Evolutionary conservation across 371 early-diverging fungal genomes (phyloP).

Genomic region (Actinomortierella ambigua): DNA sequence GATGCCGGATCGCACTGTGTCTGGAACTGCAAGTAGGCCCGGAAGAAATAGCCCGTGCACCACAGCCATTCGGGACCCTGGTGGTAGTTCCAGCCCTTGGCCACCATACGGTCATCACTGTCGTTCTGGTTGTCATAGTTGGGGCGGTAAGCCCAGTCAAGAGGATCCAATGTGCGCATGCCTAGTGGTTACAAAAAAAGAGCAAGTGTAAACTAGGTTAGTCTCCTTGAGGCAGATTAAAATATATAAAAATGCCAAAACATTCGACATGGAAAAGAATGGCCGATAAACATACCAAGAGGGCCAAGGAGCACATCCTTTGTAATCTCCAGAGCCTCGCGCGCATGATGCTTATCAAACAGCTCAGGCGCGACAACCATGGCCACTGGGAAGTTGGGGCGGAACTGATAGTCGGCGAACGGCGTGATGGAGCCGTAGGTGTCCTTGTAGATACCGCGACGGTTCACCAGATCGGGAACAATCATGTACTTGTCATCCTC

Average conservation of each 20-base stretch:
- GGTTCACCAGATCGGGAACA: constrained; percentile 72
- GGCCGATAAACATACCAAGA: constrained; percentile 58
- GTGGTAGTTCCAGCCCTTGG: constrained; percentile 97
- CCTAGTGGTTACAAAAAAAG: constrained; percentile 50
- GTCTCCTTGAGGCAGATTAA: neutral
- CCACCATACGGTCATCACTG: constrained; percentile 76
- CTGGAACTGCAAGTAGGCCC: constrained; percentile 80
- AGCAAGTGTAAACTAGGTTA: neutral
- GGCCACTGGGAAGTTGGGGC: constrained; percentile 91
- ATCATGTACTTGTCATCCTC: constrained; percentile 70
- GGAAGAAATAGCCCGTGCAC: constrained; percentile 87
- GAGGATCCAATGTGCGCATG: constrained; percentile 93
- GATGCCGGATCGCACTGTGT: constrained; percentile 37
- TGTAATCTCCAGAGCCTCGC: constrained; percentile 67
- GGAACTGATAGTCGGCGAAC: constrained; percentile 90
- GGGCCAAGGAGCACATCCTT: constrained; percentile 79
- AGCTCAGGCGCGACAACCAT: constrained; percentile 96
- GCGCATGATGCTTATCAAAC: constrained; percentile 80
- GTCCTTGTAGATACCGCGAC: constrained; percentile 97
- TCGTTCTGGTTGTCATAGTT: constrained; percentile 93
- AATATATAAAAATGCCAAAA: neutral
- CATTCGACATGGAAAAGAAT: too few relatives aligned
- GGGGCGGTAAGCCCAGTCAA: constrained; percentile 88
- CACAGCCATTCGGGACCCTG: constrained; percentile 98
- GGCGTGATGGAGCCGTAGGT: constrained; percentile 71